A percentile compares a stretch with the other conserved stretches of the same genome.
Evolutionary conservation across 2,329 filamentous ascomycete genomes (phyloP).

Genomic region (Penicillium sp.): DNA sequence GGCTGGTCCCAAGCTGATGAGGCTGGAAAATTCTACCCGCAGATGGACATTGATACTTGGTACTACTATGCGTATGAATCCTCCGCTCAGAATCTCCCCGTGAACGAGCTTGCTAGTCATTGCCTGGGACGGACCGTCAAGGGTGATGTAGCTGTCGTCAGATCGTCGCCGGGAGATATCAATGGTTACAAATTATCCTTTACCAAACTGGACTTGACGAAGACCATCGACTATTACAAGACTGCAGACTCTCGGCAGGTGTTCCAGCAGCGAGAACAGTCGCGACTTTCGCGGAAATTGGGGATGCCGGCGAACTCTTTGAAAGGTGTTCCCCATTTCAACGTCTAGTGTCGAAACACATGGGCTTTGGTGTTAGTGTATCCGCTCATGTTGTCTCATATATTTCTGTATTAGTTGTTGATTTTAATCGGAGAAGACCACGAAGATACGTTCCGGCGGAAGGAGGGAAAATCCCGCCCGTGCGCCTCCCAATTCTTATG

Average conservation of each 20-base stretch:
- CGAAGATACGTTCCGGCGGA: no score
- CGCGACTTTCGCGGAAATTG: background rate
- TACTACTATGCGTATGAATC: no score
- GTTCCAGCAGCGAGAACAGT: background rate
- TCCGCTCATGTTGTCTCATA: background rate
- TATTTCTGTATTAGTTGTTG: background rate
- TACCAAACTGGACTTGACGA: no score
- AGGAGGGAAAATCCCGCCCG: no score
- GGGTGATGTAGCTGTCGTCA: background rate
- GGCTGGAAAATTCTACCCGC: no score
- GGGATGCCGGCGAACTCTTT: background rate
- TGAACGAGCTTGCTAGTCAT: background rate
- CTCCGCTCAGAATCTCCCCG: background rate
- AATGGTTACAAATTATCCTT: no score
- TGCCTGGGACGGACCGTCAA: background rate
- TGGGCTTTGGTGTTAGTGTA: no score
- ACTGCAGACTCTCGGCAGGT: background rate
- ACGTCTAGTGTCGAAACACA: background rate
- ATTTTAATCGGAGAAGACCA: no score
- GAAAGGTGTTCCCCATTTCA: background rate
- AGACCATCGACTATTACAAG: background rate
- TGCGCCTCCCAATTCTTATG: no score
- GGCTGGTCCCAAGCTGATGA: no score
- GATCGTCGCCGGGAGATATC: background rate
- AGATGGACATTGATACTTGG: no score